Conservation (phyloP, 768 basidiomycete species). For the Amanita pseudoporphyria region DNA sequence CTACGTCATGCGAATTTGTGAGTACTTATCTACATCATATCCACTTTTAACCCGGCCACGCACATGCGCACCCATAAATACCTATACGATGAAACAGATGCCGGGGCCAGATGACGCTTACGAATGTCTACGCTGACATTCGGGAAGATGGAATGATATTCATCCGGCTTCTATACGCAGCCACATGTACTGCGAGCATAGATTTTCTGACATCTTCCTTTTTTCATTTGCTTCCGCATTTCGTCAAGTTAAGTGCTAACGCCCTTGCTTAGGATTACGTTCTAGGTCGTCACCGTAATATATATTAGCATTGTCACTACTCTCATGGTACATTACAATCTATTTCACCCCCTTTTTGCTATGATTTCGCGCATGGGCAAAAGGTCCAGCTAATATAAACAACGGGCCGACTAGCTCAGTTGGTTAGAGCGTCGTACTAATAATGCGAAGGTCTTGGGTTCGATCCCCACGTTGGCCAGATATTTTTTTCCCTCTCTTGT, state of each 20-base stretch:
- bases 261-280: no score
- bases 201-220: no score
- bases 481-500: not conserved
- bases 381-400: no score
- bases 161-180: conserved; percentile 37
- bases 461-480: conserved; percentile 73
- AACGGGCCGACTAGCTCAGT: conserved; percentile 84
- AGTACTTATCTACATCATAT: not conserved
- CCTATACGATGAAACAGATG: conserved; percentile 18
- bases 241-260: no score
- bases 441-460: conserved; percentile 80
- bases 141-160: conserved; percentile 48
- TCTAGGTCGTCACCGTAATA: no score
- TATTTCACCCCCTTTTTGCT: not conserved
- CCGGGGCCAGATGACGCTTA: conserved; percentile 88
- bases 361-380: no score
- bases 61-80: no score
- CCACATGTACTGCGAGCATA: not conserved
- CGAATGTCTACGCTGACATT: conserved; percentile 19
- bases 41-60: not conserved
- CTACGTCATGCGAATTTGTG: no score
- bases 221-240: no score
- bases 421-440: conserved; percentile 93
- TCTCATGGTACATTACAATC: no score
- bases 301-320: no score